A percentile compares a stretch with the other conserved stretches of the same genome.
phyloP scores from a whole-genome alignment of 2,329 filamentous ascomycete genomes.

The Alternaria triticimaculans region DNA sequence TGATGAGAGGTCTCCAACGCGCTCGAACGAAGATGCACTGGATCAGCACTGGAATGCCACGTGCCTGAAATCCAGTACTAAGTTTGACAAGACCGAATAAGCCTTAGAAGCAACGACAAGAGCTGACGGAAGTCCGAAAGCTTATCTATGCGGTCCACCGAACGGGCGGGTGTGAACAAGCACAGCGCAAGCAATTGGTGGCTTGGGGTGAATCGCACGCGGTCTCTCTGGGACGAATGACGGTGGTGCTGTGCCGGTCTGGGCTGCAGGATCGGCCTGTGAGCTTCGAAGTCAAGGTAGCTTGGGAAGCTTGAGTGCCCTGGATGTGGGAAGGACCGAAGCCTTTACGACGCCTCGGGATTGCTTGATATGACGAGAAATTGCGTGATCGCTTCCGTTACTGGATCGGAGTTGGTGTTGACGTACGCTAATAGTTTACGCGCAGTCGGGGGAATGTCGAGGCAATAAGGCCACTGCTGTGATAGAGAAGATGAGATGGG shows the following conservation, averaged over 20 bases:
- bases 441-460: constrained; percentile 6
- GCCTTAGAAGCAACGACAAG: constrained; percentile 31
- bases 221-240: constrained; percentile 1
- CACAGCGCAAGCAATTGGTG: constrained; percentile 13
- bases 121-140: constrained; percentile 32
- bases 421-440: constrained; percentile 1
- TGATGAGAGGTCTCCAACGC: background rate
- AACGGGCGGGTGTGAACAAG: constrained; percentile 16
- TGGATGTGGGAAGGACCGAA: constrained; percentile 20
- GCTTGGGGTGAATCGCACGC: constrained; percentile 8
- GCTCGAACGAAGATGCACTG: constrained; percentile 6
- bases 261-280: constrained; percentile 4
- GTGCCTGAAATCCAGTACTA: constrained; percentile 17
- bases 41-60: constrained; percentile 15
- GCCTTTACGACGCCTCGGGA: constrained; percentile 27
- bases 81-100: constrained; percentile 33
- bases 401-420: constrained; percentile 1
- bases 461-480: constrained; percentile 1
- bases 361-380: constrained; percentile 32
- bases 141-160: constrained; percentile 31
- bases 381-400: constrained; percentile 33
- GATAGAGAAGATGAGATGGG: background rate
- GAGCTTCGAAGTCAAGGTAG: constrained; percentile 16
- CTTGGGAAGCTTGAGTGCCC: constrained; percentile 8
- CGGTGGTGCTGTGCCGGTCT: background rate